Evolutionary conservation across 108 stramenopile genomes (phyloP).

Genomic region (Cyclotella atomus): DNA sequence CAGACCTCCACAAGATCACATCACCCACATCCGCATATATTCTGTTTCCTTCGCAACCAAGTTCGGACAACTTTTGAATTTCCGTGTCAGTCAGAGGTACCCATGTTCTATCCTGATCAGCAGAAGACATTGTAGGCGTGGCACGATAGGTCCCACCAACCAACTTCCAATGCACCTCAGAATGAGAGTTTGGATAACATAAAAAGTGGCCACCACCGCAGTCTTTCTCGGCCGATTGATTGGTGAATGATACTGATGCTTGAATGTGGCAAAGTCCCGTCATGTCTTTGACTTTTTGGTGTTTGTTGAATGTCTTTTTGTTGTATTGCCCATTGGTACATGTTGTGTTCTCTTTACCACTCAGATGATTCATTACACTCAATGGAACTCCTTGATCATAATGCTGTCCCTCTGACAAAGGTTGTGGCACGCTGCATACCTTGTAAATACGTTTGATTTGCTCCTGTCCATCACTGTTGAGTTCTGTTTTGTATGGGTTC

Average conservation of each 20-base stretch:
- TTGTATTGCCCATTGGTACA: conserved; percentile 20
- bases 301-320: conserved; percentile 24
- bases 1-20: conserved; percentile 72
- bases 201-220: conserved; percentile 50
- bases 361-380: not conserved
- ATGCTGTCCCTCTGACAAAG: conserved; percentile 43
- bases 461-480: not conserved
- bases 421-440: conserved; percentile 36
- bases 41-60: conserved; percentile 30
- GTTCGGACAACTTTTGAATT: conserved; percentile 18
- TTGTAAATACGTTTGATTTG: conserved; percentile 3
- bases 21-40: conserved; percentile 59
- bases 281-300: conserved; percentile 34
- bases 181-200: conserved; percentile 51
- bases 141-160: conserved; percentile 48
- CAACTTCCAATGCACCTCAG: conserved; percentile 32
- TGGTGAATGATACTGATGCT: conserved; percentile 50
- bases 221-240: conserved; percentile 48
- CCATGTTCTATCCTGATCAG: conserved; percentile 29
- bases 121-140: conserved; percentile 19
- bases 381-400: conserved; percentile 41
- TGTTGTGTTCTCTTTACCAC: not conserved
- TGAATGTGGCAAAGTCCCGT: conserved; percentile 50
- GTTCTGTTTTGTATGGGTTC: conserved; percentile 18
- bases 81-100: conserved; percentile 49